These are phyloP conservation scores for Mycena alexandri DNA, from an alignment of 768 basidiomycete species.

Conservation along the genomic window DNA sequence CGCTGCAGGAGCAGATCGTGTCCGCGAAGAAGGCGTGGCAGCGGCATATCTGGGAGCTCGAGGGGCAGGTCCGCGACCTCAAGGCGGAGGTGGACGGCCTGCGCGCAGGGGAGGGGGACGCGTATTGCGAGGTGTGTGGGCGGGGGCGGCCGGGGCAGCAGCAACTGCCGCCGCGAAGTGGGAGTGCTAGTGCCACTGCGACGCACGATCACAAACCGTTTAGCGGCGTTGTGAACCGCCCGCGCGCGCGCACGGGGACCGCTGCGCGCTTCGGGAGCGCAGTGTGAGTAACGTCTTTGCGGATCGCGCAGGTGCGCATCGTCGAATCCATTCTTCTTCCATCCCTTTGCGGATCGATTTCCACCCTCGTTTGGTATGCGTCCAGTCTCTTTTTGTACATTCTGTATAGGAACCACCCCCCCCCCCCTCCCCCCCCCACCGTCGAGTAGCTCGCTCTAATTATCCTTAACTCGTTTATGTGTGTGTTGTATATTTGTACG, in stretches of 20 bases:
- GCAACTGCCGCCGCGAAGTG: too few relatives aligned
- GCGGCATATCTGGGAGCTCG: conserved; percentile 80
- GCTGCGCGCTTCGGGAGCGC: conserved; percentile 72
- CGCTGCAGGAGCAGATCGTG: conserved; percentile 72
- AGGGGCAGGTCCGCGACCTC: conserved; percentile 78
- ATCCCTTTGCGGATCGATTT: conserved; percentile 3
- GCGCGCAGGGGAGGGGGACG: conserved; percentile 50
- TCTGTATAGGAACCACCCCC: conserved; percentile 9
- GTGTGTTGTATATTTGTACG: conserved; percentile 33
- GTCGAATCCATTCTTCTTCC: conserved; percentile 5
- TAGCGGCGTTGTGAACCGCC: conserved; percentile 69
- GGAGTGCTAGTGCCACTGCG: too few relatives aligned
- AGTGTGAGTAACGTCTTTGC: conserved; percentile 51
- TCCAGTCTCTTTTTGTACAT: conserved; percentile 12
- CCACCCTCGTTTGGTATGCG: conserved; percentile 15
- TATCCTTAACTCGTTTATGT: conserved; percentile 36
- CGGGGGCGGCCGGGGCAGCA: conserved; percentile 50
- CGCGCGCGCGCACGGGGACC: conserved; percentile 76
- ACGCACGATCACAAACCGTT: conserved; percentile 41
- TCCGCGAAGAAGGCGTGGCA: conserved; percentile 76
- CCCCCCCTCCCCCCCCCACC: too few relatives aligned
- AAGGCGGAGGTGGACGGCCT: conserved; percentile 76
- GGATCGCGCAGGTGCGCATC: not conserved
- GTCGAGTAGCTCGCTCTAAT: conserved; percentile 12
- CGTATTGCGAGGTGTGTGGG: conserved; percentile 74